Conservation (phyloP, 2,329 filamentous ascomycete genomes). For the Alternaria gansuensis region DNA sequence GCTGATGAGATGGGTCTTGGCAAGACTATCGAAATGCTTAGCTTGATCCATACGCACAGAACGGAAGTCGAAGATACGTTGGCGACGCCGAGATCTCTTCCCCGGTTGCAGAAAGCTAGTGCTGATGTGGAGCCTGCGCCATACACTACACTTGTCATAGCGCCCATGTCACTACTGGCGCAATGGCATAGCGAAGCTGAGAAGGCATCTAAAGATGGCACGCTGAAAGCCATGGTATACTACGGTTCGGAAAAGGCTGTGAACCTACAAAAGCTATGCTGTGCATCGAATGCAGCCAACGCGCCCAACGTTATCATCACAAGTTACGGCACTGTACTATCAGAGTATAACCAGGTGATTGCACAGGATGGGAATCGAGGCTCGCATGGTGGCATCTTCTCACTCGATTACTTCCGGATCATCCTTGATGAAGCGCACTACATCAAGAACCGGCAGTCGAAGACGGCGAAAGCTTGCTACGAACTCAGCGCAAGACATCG, state of each 20-base stretch:
- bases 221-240: slow-evolving; percentile 85
- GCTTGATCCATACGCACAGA: slow-evolving; percentile 84
- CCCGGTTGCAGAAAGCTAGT: slow-evolving; percentile 67
- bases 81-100: slow-evolving; percentile 67
- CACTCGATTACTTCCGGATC: slow-evolving; percentile 90
- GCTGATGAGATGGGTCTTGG: slow-evolving; percentile 98
- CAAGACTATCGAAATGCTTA: slow-evolving; percentile 99
- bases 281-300: slow-evolving; percentile 72
- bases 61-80: slow-evolving; percentile 59
- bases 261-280: slow-evolving; percentile 82
- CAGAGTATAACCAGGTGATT: slow-evolving; percentile 81
- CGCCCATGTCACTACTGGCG: slow-evolving; percentile 93
- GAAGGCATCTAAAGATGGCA: slow-evolving; percentile 85
- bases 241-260: slow-evolving; percentile 86
- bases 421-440: slow-evolving; percentile 95
- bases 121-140: slow-evolving; percentile 73
- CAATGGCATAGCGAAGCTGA: slow-evolving; percentile 97
- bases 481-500: slow-evolving; percentile 85
- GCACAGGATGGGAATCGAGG: slow-evolving; percentile 71
- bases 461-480: slow-evolving; percentile 94
- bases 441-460: slow-evolving; percentile 87
- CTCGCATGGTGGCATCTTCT: slow-evolving; percentile 77
- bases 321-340: slow-evolving; percentile 90
- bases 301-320: slow-evolving; percentile 94
- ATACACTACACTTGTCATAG: slow-evolving; percentile 92